Evolutionary conservation across 164 flowering plant species (phyloP).

Genomic region (Amborella trichopoda): DNA sequence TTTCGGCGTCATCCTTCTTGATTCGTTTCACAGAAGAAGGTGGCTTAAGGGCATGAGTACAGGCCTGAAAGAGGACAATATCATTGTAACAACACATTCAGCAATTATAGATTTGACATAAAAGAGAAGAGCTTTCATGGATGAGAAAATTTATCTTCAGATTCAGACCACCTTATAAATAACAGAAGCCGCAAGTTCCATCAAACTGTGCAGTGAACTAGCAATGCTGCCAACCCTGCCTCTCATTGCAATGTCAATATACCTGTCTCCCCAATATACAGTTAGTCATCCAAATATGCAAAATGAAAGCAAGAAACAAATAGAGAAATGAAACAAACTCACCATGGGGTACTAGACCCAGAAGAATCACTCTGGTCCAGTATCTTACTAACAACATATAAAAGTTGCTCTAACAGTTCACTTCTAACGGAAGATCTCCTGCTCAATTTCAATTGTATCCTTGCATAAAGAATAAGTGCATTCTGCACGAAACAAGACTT

Average conservation of each 20-base stretch:
- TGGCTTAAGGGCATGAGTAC: constrained; percentile 26
- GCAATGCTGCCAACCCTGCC: constrained; percentile 48
- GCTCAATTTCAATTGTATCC: constrained; percentile 55
- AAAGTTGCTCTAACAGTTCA: constrained; percentile 49
- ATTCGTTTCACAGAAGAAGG: constrained; percentile 42
- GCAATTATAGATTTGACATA: too few species aligned
- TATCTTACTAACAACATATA: constrained; percentile 65
- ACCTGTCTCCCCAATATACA: too few species aligned
- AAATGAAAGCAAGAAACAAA: neutral
- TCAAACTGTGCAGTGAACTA: constrained; percentile 32
- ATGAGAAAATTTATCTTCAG: too few species aligned
- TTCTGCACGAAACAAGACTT: constrained; percentile 46
- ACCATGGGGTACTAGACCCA: constrained; percentile 32
- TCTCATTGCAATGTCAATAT: constrained; percentile 49
- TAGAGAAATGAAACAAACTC: constrained; percentile 9
- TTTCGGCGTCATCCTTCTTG: constrained; percentile 47
- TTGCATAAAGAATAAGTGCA: constrained; percentile 54
- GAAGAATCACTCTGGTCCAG: constrained; percentile 51
- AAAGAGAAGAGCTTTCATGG: too few species aligned
- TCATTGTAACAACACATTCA: constrained; percentile 8
- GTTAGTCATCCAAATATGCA: too few species aligned
- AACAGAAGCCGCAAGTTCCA: constrained; percentile 86
- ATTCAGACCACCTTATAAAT: constrained; percentile 81
- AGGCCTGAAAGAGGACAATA: constrained; percentile 36
- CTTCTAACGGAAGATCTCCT: constrained; percentile 46